Base-by-base conservation (phyloP, 345 rosid genomes). In the Arabidopsis arenosa region DNA sequence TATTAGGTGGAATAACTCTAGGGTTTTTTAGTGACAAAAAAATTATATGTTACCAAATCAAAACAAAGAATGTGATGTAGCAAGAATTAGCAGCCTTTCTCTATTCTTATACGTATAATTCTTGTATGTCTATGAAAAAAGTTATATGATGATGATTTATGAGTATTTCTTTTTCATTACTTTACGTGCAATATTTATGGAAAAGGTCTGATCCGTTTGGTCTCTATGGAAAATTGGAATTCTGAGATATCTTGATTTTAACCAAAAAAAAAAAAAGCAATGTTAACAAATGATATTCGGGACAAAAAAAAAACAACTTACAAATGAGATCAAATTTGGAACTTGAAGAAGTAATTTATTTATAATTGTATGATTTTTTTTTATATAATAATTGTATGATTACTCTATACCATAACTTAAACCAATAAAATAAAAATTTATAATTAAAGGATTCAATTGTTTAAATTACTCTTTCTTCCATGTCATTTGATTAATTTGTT, bases 1-100 rank as follows among this genome's bases (percentile, higher is more conserved):
- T 59, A n/a, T 59, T 59, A 17, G 63, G 63, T n/a, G 21, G 26
- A 57, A 33, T 58, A 35, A 35, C 5, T 36, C 11, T 60, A 56
- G 47, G 32, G 14, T 18, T 61, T 40, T 39, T 61, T 14, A 40
- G 21, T 18, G 49, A 57, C 33, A 11, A 59, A 40, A 40, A 18
- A 0, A 0, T 18, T 18, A 18, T 18, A 18, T 0, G 21, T 18
- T 18, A 18, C 21, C 21, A 18, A 18, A 1, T 18, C 1, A 18
- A 18, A 18, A 18, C 21, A n/a, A n/a, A n/a, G n/a, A n/a, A n/a
- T n/a, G n/a, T n/a, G n/a, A n/a, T n/a, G n/a, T n/a, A n/a, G n/a
- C n/a, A n/a, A n/a, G 32, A 41, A 63, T 41, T 13, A 13, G 68
- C 26, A 44, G 28, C 11, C 17, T 72, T 33, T 26, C 0, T 36